phyloP scores from a whole-genome alignment of 441 rosid species.

The Populus hybrid region DNA sequence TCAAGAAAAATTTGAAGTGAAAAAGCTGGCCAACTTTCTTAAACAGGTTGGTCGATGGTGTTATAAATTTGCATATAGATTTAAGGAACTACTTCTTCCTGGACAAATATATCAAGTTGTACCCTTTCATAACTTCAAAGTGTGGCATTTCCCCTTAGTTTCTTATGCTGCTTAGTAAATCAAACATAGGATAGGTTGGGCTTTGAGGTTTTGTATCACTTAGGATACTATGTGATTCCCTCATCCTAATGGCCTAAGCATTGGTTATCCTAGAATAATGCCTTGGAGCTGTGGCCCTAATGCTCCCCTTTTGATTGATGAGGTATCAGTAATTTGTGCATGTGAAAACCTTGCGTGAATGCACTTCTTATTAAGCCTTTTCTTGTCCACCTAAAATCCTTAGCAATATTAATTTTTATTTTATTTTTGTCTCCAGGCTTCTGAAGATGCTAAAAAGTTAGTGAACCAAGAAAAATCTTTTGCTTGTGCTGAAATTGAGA shows the following conservation, averaged over 20 bases:
- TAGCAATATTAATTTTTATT: neutral
- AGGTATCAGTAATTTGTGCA: neutral
- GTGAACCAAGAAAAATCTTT: constrained; percentile 93
- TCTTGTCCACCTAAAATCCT: neutral
- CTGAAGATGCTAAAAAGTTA: constrained; percentile 95
- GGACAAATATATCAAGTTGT: neutral
- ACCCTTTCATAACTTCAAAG: neutral
- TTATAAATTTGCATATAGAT: neutral
- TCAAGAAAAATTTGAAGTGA: constrained; percentile 35
- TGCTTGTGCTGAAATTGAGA: constrained; percentile 98
- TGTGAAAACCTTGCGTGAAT: neutral
- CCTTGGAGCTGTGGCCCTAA: neutral
- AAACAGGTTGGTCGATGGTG: constrained; percentile 23
- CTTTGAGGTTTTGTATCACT: neutral
- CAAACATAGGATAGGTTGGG: neutral
- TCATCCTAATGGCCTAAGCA: neutral
- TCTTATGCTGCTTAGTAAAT: neutral
- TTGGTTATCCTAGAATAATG: neutral
- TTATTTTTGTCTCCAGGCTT: constrained; percentile 52
- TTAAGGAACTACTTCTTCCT: neutral
- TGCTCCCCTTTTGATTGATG: constrained; percentile 2
- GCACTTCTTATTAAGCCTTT: neutral
- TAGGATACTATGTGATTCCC: neutral
- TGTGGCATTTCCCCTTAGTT: neutral
- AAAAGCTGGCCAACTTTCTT: constrained; percentile 29